A percentile compares a stretch with the other conserved stretches of the same genome.
phyloP scores from a whole-genome alignment of 1,284 basidiomycete species.

The Neolentinus lepideus region DNA sequence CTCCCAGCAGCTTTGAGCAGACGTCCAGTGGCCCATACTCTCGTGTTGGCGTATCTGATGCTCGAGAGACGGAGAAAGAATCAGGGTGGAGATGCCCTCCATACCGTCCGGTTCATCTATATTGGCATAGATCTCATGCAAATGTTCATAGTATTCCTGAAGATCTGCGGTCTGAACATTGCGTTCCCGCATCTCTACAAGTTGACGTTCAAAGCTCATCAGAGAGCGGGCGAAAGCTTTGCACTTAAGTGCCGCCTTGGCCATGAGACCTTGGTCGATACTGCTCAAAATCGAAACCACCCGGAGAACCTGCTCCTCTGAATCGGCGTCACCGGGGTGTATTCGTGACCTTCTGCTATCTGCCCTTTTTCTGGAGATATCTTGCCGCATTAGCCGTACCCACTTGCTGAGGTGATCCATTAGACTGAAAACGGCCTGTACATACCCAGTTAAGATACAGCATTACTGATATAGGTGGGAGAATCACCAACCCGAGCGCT shows the following conservation, averaged over 20 bases:
- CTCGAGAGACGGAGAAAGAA: constrained; percentile 87
- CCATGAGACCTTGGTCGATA: constrained; percentile 88
- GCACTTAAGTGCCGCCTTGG: constrained; percentile 90
- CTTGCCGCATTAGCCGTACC: constrained; percentile 66
- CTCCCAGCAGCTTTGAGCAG: constrained; percentile 99
- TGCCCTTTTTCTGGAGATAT: constrained; percentile 40
- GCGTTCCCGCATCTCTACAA: constrained; percentile 46
- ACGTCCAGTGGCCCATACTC: constrained; percentile 95
- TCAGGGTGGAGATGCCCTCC: constrained; percentile 92
- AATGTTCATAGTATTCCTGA: constrained; percentile 79
- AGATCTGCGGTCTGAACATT: constrained; percentile 44
- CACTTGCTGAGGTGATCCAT: constrained; percentile 95
- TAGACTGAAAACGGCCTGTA: constrained; percentile 85
- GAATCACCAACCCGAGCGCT: constrained; percentile 76
- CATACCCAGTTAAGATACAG: background rate
- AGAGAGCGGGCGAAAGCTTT: constrained; percentile 92
- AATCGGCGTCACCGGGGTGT: constrained; percentile 25
- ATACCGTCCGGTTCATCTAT: constrained; percentile 99
- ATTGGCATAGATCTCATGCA: constrained; percentile 95
- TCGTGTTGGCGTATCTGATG: constrained; percentile 99
- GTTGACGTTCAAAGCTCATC: constrained; percentile 90
- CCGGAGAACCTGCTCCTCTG: constrained; percentile 52
- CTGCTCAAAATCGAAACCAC: constrained; percentile 78
- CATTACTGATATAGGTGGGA: background rate
- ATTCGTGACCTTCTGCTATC: constrained; percentile 42